A percentile compares a stretch with the other conserved stretches of the same genome.
Evolutionary conservation across 2,329 filamentous ascomycete genomes (phyloP).

Genomic region (Penicillium crustosum): DNA sequence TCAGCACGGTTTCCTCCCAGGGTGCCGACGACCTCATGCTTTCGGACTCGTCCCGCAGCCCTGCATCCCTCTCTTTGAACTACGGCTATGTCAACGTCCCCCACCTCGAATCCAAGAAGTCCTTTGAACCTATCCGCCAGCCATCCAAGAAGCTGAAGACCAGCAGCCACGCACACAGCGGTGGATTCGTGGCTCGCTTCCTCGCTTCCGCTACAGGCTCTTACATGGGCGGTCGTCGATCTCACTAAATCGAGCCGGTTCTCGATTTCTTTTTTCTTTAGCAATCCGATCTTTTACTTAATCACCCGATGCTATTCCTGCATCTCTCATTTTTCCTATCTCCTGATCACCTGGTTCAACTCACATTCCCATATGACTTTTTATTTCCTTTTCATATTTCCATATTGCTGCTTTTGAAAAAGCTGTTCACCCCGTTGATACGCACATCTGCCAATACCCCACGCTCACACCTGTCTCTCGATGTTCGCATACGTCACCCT

Average conservation of each 20-base stretch:
- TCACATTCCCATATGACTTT: slow-evolving; percentile 5
- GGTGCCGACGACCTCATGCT: slow-evolving; percentile 38
- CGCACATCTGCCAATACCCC: slow-evolving; percentile 22
- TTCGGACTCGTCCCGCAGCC: slow-evolving; percentile 36
- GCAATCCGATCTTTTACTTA: slow-evolving; percentile 1
- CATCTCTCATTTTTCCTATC: background rate
- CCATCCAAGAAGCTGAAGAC: slow-evolving; percentile 45
- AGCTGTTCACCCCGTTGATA: slow-evolving; percentile 17
- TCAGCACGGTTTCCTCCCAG: slow-evolving; percentile 41
- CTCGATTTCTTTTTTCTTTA: slow-evolving; percentile 13
- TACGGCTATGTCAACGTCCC: slow-evolving; percentile 39
- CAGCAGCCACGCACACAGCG: slow-evolving; percentile 28
- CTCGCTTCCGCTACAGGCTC: slow-evolving; percentile 44
- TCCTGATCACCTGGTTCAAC: background rate
- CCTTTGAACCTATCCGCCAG: slow-evolving; percentile 31
- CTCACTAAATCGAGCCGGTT: slow-evolving; percentile 28
- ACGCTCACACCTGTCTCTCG: slow-evolving; percentile 6
- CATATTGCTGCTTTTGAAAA: slow-evolving; percentile 20
- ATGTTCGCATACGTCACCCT: background rate
- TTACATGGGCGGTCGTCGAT: slow-evolving; percentile 43
- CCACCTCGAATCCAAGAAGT: slow-evolving; percentile 33
- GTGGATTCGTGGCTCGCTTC: slow-evolving; percentile 45
- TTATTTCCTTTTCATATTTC: slow-evolving; percentile 5
- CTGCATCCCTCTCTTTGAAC: slow-evolving; percentile 29
- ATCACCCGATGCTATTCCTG: slow-evolving; percentile 6